Percentiles rank a stretch among this genome's conserved stretches.
phyloP scores from a whole-genome alignment of 148 eudicot genomes.

The Rhododendron mucronatum region DNA sequence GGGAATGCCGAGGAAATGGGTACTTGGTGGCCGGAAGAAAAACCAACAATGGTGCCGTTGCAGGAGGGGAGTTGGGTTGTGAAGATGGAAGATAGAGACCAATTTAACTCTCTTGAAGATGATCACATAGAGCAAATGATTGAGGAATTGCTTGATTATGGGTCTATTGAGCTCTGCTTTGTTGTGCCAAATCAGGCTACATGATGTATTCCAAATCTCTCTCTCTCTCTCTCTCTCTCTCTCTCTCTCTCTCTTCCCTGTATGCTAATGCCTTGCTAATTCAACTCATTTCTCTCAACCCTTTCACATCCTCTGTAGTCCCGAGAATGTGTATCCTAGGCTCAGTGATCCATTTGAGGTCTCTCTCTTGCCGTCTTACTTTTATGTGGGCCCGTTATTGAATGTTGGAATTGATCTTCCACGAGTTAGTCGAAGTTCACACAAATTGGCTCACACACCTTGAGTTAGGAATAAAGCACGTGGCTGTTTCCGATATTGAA shows the following conservation, averaged over 20 bases:
- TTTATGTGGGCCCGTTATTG: too few species aligned
- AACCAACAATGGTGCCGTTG: not conserved
- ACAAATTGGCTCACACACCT: too few species aligned
- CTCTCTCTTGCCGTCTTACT: too few species aligned
- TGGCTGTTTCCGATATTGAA: too few species aligned
- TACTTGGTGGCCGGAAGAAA: conserved; percentile 20
- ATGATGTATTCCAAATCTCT: not conserved
- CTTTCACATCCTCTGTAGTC: not conserved
- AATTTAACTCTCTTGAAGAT: conserved; percentile 37
- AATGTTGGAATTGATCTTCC: too few species aligned
- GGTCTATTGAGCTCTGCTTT: conserved; percentile 44
- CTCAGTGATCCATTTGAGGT: too few species aligned
- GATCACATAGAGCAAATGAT: conserved; percentile 74
- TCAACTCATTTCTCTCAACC: conserved; percentile 15
- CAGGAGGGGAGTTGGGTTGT: conserved; percentile 22
- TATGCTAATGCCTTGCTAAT: conserved; percentile 4
- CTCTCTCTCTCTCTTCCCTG: not conserved
- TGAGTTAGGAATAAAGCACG: too few species aligned
- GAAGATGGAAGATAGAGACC: conserved; percentile 1
- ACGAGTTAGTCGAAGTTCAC: too few species aligned
- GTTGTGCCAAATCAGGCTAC: not conserved
- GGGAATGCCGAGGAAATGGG: not conserved
- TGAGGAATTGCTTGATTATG: conserved; percentile 54
- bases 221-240: not conserved
- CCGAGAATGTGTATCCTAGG: conserved; percentile 15